Percentiles rank a stretch among this genome's conserved stretches.
These are phyloP conservation scores for Acacia acuminata DNA, from an alignment of 306 rosid genomes.

Conservation along the genomic window DNA sequence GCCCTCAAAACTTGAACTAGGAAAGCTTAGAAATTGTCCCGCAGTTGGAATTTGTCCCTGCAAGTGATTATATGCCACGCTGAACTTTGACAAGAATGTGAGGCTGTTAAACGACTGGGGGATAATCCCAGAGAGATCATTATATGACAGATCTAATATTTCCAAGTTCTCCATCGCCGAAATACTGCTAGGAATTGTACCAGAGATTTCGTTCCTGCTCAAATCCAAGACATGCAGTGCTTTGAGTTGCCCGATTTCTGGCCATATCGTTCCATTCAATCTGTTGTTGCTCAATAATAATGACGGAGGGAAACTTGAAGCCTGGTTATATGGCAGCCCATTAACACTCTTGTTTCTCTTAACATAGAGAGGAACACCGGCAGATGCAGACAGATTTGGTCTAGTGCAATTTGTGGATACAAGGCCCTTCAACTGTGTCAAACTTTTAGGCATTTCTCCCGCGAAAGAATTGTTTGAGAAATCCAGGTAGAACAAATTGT, in stretches of 20 bases:
- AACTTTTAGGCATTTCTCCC: conserved; percentile 43
- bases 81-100: conserved; percentile 53
- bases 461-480: conserved; percentile 58
- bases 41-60: conserved; percentile 47
- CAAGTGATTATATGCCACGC: conserved; percentile 51
- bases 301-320: conserved; percentile 53
- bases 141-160: conserved; percentile 53
- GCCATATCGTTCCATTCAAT: conserved; percentile 51
- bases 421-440: conserved; percentile 40
- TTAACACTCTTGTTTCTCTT: conserved; percentile 37
- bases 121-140: conserved; percentile 47
- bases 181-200: conserved; percentile 40
- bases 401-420: conserved; percentile 26
- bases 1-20: conserved; percentile 56
- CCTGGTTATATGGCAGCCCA: conserved; percentile 52
- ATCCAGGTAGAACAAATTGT: conserved; percentile 55
- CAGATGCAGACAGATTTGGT: conserved; percentile 18
- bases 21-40: conserved; percentile 53
- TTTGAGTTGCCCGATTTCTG: conserved; percentile 51
- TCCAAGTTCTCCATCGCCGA: conserved; percentile 51
- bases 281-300: conserved; percentile 45
- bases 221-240: conserved; percentile 51
- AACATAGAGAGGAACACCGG: conserved; percentile 48
- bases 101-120: conserved; percentile 42
- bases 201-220: conserved; percentile 44